phyloP scores from a whole-genome alignment of 2,329 filamentous ascomycete genomes.

The Stachybotrys chlorohalonatus region DNA sequence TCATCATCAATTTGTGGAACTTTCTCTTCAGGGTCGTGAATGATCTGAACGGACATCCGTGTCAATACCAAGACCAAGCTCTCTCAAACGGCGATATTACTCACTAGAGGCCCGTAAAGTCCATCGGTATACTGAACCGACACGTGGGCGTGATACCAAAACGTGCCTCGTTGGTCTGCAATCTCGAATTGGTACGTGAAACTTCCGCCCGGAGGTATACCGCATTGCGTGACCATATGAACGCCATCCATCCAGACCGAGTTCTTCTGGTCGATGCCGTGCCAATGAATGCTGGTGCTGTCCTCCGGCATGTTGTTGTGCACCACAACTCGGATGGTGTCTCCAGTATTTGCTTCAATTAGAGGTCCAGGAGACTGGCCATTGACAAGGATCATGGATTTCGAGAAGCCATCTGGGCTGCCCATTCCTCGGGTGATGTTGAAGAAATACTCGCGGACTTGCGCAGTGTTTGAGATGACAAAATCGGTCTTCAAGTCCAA shows the following conservation, averaged over 20 bases:
- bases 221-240: slow-evolving; percentile 44
- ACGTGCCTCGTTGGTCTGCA: slow-evolving; percentile 3
- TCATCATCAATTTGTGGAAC: slow-evolving; percentile 23
- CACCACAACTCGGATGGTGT: slow-evolving; percentile 49
- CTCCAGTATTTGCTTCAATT: slow-evolving; percentile 48
- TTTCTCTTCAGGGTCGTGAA: slow-evolving; percentile 26
- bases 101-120: slow-evolving; percentile 18
- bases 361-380: slow-evolving; percentile 53
- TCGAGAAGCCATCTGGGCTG: slow-evolving; percentile 11
- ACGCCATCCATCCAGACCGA: slow-evolving; percentile 37
- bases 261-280: slow-evolving; percentile 31
- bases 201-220: slow-evolving; percentile 45
- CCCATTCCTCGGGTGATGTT: slow-evolving; percentile 2
- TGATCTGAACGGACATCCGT: slow-evolving; percentile 14
- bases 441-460: slow-evolving; percentile 4
- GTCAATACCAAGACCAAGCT: not conserved
- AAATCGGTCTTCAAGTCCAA: slow-evolving; percentile 5
- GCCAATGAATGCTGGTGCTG: slow-evolving; percentile 33
- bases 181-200: slow-evolving; percentile 34
- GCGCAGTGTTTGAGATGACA: slow-evolving; percentile 2
- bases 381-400: slow-evolving; percentile 48
- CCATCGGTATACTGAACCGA: slow-evolving; percentile 46
- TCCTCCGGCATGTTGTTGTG: slow-evolving; percentile 50
- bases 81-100: not conserved
- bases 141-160: slow-evolving; percentile 5